Base-by-base conservation (phyloP, 306 rosid genomes). In the Leucaena leucocephala region DNA sequence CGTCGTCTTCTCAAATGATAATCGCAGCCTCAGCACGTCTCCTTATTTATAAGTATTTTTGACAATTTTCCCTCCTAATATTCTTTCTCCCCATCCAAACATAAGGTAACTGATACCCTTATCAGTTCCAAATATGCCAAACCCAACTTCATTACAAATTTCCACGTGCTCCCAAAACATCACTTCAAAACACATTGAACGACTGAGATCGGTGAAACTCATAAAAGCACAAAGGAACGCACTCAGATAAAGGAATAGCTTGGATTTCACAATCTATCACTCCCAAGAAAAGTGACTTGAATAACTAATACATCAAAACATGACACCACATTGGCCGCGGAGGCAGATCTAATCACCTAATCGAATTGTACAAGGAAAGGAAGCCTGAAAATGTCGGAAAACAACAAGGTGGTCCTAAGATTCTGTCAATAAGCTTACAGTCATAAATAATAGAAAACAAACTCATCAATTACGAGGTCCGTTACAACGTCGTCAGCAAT, bases 191-290 rank as follows among this genome's bases (percentile, higher is more conserved):
- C 5, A 2, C 52, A 67, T 43, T 38, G 11, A 22, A 68, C 5
- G 38, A 22, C 2, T 17, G 49, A 66, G 49, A 40, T 17, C 5
- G 16, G 70, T 64, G 15, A 33, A 33, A 13, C 17, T 12, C 40
- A 66, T 21, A 43, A 55, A 36, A 57, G n/a, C 64, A 35, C 42
- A 3, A n/a, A 49, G 44, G 21, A 42, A 67, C 17, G 49, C 2
- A 67, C 42, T 9, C 44, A 13, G 39, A 17, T 21, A 10, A 43
- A 43, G 19, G 19, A 68, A 68, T 68, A 21, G 19, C 73, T 68
- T 43, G 54, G 55, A 43, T 43, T 43, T 68, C 73, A 43, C 73
- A 68, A 68, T 68, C 73, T n/a, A 19, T 43, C 73, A 68, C 73
- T 21, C 54, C 14, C 27, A 27, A 27, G 16, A 38, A 39, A n/a